Conservation (phyloP, 202 grass and related monocot species). For the Setaria viridis region DNA sequence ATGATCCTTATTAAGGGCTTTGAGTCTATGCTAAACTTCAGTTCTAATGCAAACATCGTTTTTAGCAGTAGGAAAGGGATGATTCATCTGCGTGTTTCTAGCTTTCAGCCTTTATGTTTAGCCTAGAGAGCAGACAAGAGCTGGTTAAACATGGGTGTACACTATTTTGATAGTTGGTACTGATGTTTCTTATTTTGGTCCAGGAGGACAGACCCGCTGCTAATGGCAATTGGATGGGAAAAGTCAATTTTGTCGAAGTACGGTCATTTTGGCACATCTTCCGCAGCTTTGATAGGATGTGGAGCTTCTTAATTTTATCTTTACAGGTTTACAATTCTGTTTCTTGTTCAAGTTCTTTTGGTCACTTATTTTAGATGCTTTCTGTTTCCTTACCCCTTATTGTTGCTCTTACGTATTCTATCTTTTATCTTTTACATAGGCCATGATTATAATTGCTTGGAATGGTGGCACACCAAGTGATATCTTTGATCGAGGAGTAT, state of each 20-base stretch:
- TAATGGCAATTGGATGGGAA: constrained; percentile 79
- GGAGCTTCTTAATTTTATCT: constrained; percentile 89
- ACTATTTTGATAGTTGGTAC: constrained; percentile 22
- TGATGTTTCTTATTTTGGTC: constrained; percentile 46
- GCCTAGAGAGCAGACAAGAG: constrained; percentile 11
- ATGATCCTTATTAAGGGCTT: constrained; percentile 15
- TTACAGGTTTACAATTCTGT: constrained; percentile 69
- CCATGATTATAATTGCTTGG: constrained; percentile 97
- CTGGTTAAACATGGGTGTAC: constrained; percentile 13
- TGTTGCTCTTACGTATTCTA: background rate
- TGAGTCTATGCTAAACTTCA: constrained; percentile 16
- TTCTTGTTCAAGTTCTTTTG: constrained; percentile 11
- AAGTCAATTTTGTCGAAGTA: constrained; percentile 94
- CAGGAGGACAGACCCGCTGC: constrained; percentile 58
- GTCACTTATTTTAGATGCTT: constrained; percentile 12
- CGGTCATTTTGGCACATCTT: constrained; percentile 96
- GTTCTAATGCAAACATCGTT: background rate
- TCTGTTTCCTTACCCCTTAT: constrained; percentile 25
- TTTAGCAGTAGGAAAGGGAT: background rate
- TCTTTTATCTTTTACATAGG: constrained; percentile 50
- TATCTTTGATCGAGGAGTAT: constrained; percentile 75
- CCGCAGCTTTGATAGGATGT: constrained; percentile 95
- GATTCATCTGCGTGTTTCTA: constrained; percentile 11
- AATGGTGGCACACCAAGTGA: constrained; percentile 85
- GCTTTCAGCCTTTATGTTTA: background rate